Percentiles rank a stretch among this genome's conserved stretches.
Conservation (phyloP, 78 protist genomes). For the Dictyostelium brefeldianum region DNA sequence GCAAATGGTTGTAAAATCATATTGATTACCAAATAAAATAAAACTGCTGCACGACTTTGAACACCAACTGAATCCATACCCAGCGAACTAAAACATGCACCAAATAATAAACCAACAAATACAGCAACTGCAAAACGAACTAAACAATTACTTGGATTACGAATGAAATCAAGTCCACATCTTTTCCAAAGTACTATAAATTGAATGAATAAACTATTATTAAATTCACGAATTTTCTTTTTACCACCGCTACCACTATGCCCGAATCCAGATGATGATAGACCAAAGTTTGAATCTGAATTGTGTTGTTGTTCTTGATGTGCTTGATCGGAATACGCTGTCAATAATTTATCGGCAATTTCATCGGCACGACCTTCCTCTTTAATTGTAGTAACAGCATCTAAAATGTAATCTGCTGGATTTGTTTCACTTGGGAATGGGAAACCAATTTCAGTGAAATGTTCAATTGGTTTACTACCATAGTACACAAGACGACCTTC, state of each 20-base stretch:
- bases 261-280: neutral
- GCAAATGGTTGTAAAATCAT: constrained; percentile 71
- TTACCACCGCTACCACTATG: neutral
- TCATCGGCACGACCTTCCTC: constrained; percentile 38
- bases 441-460: constrained; percentile 36
- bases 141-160: constrained; percentile 59
- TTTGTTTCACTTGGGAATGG: constrained; percentile 76
- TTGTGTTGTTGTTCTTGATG: neutral
- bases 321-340: constrained; percentile 18
- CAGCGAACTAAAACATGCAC: constrained; percentile 52
- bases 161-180: constrained; percentile 48
- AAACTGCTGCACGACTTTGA: constrained; percentile 50
- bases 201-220: constrained; percentile 43
- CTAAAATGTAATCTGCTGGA: constrained; percentile 76
- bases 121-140: constrained; percentile 70
- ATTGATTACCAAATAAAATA: constrained; percentile 57
- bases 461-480: constrained; percentile 61
- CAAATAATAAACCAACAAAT: constrained; percentile 53
- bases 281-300: too few species aligned
- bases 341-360: constrained; percentile 29
- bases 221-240: constrained; percentile 11
- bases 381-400: constrained; percentile 57
- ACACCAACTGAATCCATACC: constrained; percentile 25
- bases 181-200: constrained; percentile 50
- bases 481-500: constrained; percentile 79